These are phyloP conservation scores for Penicillium ochrochloron DNA, from an alignment of 495 filamentous ascomycete genomes.

Conservation along the genomic window DNA sequence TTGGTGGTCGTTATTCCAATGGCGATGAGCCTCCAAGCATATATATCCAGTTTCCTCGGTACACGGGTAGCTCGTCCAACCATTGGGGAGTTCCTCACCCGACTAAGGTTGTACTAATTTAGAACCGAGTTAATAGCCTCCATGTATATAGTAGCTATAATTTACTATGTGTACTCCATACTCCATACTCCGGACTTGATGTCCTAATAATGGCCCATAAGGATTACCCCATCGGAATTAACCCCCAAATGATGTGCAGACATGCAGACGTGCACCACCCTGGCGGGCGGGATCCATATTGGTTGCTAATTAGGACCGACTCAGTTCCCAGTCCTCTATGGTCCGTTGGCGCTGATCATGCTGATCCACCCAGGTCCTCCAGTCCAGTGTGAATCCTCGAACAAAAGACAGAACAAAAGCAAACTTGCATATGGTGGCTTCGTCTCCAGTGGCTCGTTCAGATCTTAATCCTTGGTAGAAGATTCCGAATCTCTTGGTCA, in stretches of 20 bases:
- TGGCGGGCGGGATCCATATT: conserved; percentile 3
- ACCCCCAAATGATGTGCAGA: conserved; percentile 17
- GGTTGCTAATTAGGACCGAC: conserved; percentile 21
- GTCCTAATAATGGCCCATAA: background rate
- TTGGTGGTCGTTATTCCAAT: too few relatives aligned
- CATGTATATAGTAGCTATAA: too few relatives aligned
- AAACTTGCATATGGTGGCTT: conserved; percentile 17
- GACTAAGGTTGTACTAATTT: too few relatives aligned
- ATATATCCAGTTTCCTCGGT: too few relatives aligned
- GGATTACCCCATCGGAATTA: conserved; percentile 3
- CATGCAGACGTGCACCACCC: background rate
- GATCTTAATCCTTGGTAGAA: background rate
- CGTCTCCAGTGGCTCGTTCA: conserved; percentile 4
- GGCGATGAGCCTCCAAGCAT: too few relatives aligned
- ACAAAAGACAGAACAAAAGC: conserved; percentile 16
- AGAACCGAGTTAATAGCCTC: too few relatives aligned
- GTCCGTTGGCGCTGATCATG: conserved; percentile 29
- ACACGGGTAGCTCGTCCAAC: too few relatives aligned
- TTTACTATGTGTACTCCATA: too few relatives aligned
- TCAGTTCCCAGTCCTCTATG: conserved; percentile 22
- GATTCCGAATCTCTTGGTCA: background rate
- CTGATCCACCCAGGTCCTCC: conserved; percentile 22
- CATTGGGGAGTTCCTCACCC: too few relatives aligned
- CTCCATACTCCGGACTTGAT: background rate
- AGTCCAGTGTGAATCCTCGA: conserved; percentile 12